Base-by-base conservation (phyloP, 1,139 yeast species). In the Saccharomyces hybrid region DNA sequence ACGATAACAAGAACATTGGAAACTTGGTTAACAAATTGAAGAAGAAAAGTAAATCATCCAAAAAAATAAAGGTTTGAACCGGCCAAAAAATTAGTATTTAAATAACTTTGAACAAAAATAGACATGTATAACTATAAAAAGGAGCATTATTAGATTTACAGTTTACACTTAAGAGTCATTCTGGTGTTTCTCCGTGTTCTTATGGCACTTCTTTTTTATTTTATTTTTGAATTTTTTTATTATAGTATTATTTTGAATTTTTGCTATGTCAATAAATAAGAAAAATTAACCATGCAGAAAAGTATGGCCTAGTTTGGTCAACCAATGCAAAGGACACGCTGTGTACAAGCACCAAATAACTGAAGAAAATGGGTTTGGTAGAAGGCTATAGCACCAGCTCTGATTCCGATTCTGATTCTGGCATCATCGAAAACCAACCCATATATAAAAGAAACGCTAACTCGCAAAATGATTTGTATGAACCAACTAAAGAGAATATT, bases 11-110 rank as follows among this genome's bases (percentile, higher is more conserved):
- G 11, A 56, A 59, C 32, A 58, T 65, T 44, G 54, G 60, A 29
- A 60, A 57, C 31, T 59, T 68, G 32, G 70, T 67, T 25, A 58
- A 62, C 14, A 68, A 66, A 49, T 57, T 68, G 38, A 68, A 67
- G 48, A 60, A 56, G 47, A 65, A 63, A 32, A 57, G 57, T 44
- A 58, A 53, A 47, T 62, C 57, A 52, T 55, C 53, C 41, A 53
- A 48, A 29, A 23, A 38, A 23, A 27, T 29, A 16, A 19, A 42
- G 42, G 32, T 29, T 23, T 46, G 23, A 9, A 28, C 26, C 23
- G 11, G 25, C 27, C 9, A 23, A 25, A 14, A 25, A 34, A 44
- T 26, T 31, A 46, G 26, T 44, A 29, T 41, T 9, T 41, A 46
- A 14, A 28, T 26, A 48, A 48, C 2, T 13, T 3, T 46, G 19